These are phyloP conservation scores for Talaromyces rugulosus DNA, from an alignment of 2,329 filamentous ascomycete genomes.

Conservation along the genomic window DNA sequence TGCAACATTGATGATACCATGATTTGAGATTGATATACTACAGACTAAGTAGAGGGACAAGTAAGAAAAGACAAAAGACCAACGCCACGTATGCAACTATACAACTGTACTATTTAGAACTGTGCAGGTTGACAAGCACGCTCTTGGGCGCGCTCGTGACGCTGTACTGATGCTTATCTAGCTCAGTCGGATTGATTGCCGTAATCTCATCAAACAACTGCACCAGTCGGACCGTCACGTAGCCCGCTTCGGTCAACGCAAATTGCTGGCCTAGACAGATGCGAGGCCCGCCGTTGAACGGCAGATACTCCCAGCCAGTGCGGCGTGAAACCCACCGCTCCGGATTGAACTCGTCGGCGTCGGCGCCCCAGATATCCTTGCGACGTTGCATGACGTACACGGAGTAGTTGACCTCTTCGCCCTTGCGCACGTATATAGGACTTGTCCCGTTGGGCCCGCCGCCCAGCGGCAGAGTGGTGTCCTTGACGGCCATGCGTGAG, in stretches of 20 bases:
- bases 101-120: not conserved
- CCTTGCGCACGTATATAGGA: constrained; percentile 63
- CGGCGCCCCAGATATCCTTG: constrained; percentile 43
- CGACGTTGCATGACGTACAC: constrained; percentile 71
- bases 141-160: constrained; percentile 3
- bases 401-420: constrained; percentile 62
- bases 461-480: constrained; percentile 10
- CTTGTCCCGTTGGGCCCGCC: constrained; percentile 31
- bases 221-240: constrained; percentile 5
- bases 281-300: constrained; percentile 25
- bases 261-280: constrained; percentile 22
- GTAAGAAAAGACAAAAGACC: not conserved
- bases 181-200: not conserved
- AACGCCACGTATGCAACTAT: not conserved
- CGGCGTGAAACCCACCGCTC: constrained; percentile 46
- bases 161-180: constrained; percentile 2
- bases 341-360: constrained; percentile 45
- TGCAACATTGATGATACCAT: not conserved
- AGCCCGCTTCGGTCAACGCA: constrained; percentile 5
- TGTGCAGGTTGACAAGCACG: constrained; percentile 3
- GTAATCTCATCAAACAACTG: constrained; percentile 6
- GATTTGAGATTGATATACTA: not conserved
- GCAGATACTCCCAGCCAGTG: constrained; percentile 38
- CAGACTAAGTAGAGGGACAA: not conserved
- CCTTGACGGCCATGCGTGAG: constrained; percentile 41